These are phyloP conservation scores for Monilinia laxa DNA, from an alignment of 2,329 filamentous ascomycete genomes.

Conservation along the genomic window DNA sequence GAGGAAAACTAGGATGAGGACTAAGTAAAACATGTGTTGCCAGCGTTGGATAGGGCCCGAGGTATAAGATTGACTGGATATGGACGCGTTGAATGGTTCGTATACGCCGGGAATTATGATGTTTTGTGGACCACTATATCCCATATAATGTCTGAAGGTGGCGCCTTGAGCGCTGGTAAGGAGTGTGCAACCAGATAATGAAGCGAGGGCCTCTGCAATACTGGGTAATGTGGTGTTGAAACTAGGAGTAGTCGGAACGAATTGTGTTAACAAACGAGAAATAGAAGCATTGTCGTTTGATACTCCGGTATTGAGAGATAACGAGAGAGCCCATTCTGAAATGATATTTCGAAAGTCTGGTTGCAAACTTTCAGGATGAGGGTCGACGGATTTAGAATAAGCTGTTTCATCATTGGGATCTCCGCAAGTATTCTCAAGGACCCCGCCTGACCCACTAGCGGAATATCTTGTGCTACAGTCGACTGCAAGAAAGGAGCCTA, in stretches of 20 bases:
- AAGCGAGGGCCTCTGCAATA: constrained; percentile 71
- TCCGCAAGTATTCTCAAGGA: constrained; percentile 61
- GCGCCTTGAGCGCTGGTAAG: constrained; percentile 58
- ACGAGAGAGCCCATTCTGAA: constrained; percentile 53
- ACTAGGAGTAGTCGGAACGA: constrained; percentile 45
- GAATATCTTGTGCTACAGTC: constrained; percentile 65
- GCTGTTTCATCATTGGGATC: constrained; percentile 52
- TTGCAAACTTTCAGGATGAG: constrained; percentile 41
- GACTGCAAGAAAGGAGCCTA: constrained; percentile 59
- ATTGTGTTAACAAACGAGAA: constrained; percentile 56
- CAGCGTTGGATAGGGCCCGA: constrained; percentile 61
- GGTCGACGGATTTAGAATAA: constrained; percentile 50
- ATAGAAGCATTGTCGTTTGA: constrained; percentile 58
- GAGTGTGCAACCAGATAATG: constrained; percentile 65
- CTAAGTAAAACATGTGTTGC: constrained; percentile 65
- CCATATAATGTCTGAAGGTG: constrained; percentile 60
- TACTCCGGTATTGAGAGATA: constrained; percentile 57
- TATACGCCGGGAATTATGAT: constrained; percentile 48
- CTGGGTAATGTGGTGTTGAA: constrained; percentile 54
- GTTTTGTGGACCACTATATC: constrained; percentile 41
- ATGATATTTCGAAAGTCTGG: constrained; percentile 57
- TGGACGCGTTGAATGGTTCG: constrained; percentile 61
- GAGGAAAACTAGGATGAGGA: constrained; percentile 64
- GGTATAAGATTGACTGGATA: constrained; percentile 68
- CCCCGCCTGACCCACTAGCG: constrained; percentile 58